Evolutionary conservation across 2,329 filamentous ascomycete species (phyloP).

Genomic region (Hymenoscyphus scutula): DNA sequence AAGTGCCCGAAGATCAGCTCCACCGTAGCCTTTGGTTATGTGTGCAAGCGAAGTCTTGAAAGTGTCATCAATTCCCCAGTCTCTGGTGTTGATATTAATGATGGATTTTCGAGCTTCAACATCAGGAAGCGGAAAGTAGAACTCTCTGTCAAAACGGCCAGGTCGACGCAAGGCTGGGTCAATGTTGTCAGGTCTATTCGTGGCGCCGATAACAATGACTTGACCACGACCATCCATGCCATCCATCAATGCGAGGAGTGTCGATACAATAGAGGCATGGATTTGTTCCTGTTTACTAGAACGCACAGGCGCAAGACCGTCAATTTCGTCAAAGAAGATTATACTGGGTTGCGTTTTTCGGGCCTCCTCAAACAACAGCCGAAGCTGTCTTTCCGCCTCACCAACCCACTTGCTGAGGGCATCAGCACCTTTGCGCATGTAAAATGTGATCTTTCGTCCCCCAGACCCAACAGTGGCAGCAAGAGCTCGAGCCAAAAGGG

Average conservation of each 20-base stretch:
- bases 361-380: slow-evolving; percentile 92
- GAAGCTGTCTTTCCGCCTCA: slow-evolving; percentile 92
- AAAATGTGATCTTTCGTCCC: slow-evolving; percentile 94
- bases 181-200: slow-evolving; percentile 93
- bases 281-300: slow-evolving; percentile 99
- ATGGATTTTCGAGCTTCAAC: slow-evolving; percentile 78
- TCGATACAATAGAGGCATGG: slow-evolving; percentile 95
- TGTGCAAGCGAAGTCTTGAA: slow-evolving; percentile 86
- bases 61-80: slow-evolving; percentile 76
- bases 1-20: slow-evolving; percentile 88
- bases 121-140: slow-evolving; percentile 93
- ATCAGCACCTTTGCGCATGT: slow-evolving; percentile 98
- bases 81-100: slow-evolving; percentile 90
- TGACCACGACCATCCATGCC: slow-evolving; percentile 98
- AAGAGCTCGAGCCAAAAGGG: slow-evolving; percentile 86
- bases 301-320: slow-evolving; percentile 90
- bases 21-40: slow-evolving; percentile 92
- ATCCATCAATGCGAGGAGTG: slow-evolving; percentile 91
- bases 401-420: slow-evolving; percentile 98
- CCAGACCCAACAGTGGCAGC: slow-evolving; percentile 87
- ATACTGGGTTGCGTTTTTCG: slow-evolving; percentile 95
- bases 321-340: slow-evolving; percentile 99
- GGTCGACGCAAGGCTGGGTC: slow-evolving; percentile 93
- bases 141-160: slow-evolving; percentile 94
- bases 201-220: slow-evolving; percentile 98